Evolutionary conservation across 2,329 filamentous ascomycete genomes (phyloP).

Genomic region (Thelonectria olida): DNA sequence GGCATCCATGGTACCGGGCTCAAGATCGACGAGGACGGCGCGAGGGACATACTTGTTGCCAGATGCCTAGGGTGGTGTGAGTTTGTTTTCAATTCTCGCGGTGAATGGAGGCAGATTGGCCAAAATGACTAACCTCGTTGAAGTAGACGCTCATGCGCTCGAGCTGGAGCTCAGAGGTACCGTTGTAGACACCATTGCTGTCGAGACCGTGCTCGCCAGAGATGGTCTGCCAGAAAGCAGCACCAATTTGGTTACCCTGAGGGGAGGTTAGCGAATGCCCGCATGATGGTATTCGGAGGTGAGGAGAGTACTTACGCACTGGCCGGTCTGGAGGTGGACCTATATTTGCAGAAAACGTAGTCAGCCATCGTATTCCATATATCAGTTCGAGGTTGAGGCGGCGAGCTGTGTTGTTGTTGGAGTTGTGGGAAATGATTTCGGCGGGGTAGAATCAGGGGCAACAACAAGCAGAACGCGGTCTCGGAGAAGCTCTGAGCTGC

Average conservation of each 20-base stretch:
- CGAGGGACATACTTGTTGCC: constrained; percentile 99
- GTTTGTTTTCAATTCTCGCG: constrained; percentile 10
- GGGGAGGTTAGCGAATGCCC: constrained; percentile 48
- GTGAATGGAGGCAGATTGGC: background rate
- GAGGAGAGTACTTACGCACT: constrained; percentile 77
- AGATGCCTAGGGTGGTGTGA: constrained; percentile 70
- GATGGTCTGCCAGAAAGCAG: constrained; percentile 97
- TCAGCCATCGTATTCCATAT: constrained; percentile 59
- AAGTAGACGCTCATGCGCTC: constrained; percentile 99
- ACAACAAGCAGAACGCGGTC: constrained; percentile 51
- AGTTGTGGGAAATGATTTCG: constrained; percentile 30
- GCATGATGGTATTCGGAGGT: background rate
- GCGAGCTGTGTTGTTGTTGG: constrained; percentile 23
- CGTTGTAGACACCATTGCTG: constrained; percentile 98
- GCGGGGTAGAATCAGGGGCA: constrained; percentile 52
- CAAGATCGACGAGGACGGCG: constrained; percentile 98
- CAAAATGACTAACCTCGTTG: constrained; percentile 68
- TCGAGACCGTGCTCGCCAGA: constrained; percentile 96
- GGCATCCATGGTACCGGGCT: constrained; percentile 99
- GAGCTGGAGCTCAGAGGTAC: constrained; percentile 97
- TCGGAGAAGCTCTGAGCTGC: constrained; percentile 29
- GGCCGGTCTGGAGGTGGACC: constrained; percentile 99
- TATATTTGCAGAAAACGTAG: constrained; percentile 67
- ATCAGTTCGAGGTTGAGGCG: constrained; percentile 18
- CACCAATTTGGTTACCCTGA: constrained; percentile 99